A percentile compares a stretch with the other conserved stretches of the same genome.
These are phyloP conservation scores for Botrytis fabae DNA, from an alignment of 2,329 filamentous ascomycete genomes.

Conservation along the genomic window DNA sequence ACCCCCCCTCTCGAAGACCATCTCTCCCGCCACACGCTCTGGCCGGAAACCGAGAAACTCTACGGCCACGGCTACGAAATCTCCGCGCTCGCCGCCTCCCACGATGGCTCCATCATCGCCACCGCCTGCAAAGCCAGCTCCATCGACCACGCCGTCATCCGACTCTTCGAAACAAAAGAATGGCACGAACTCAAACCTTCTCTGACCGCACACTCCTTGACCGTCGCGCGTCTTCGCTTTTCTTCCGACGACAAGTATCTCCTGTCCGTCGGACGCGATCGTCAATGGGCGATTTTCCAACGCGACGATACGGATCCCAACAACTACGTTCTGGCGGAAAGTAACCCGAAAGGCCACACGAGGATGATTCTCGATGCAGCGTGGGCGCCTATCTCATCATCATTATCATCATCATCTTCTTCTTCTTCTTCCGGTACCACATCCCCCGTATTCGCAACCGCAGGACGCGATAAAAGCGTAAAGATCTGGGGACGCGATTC, in stretches of 20 bases:
- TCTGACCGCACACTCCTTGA: constrained; percentile 81
- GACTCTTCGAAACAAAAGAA: constrained; percentile 79
- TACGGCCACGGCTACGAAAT: constrained; percentile 99
- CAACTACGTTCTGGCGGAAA: constrained; percentile 58
- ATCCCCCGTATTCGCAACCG: constrained; percentile 70
- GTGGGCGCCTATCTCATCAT: constrained; percentile 62
- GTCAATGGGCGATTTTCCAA: constrained; percentile 85
- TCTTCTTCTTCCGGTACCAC: not conserved
- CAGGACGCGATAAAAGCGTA: constrained; percentile 83
- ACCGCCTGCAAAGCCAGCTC: constrained; percentile 93
- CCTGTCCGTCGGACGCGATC: constrained; percentile 85
- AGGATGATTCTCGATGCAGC: constrained; percentile 89
- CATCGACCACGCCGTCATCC: constrained; percentile 89
- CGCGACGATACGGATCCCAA: constrained; percentile 44
- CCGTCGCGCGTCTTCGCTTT: constrained; percentile 80
- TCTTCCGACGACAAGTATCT: constrained; percentile 71
- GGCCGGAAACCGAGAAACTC: constrained; percentile 94
- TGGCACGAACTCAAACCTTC: constrained; percentile 89
- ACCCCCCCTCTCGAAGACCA: constrained; percentile 88
- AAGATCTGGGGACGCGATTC: constrained; percentile 61
- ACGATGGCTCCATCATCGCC: constrained; percentile 74
- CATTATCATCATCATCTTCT: constrained; percentile 28
- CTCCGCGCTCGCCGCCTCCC: constrained; percentile 76
- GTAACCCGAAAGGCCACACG: constrained; percentile 81
- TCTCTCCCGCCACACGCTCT: constrained; percentile 84